Conservation (phyloP, 352 stramenopile species). For the Peronospora farinosa region DNA sequence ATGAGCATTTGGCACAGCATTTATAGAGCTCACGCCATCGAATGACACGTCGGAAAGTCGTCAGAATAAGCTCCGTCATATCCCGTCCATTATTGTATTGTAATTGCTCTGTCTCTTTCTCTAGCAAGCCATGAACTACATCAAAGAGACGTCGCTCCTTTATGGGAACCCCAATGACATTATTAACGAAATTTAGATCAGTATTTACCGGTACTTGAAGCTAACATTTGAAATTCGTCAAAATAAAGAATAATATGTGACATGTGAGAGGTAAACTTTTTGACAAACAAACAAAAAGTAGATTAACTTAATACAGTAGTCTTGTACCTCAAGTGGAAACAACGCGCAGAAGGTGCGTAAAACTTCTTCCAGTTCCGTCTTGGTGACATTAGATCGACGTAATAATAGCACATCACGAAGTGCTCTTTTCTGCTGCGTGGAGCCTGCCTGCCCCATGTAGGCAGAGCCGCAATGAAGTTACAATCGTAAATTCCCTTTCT, state of each 20-base stretch:
- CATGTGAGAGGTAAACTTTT: constrained; percentile 5
- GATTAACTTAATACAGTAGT: too few relatives aligned
- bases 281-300: too few relatives aligned
- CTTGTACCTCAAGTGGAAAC: constrained; percentile 58
- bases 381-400: constrained; percentile 40
- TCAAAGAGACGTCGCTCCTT: constrained; percentile 78
- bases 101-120: constrained; percentile 54
- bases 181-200: constrained; percentile 16
- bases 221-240: not conserved
- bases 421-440: constrained; percentile 71
- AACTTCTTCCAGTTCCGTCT: constrained; percentile 44
- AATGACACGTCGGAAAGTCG: constrained; percentile 55
- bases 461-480: too few relatives aligned
- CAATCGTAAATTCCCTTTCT: too few relatives aligned
- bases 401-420: constrained; percentile 67
- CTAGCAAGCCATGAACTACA: constrained; percentile 59
- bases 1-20: constrained; percentile 71
- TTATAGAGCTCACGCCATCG: constrained; percentile 76
- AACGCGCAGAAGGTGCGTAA: constrained; percentile 69
- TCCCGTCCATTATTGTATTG: constrained; percentile 48
- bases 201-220: constrained; percentile 22
- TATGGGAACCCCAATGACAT: constrained; percentile 42
- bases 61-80: constrained; percentile 62
- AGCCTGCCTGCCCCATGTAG: constrained; percentile 71
- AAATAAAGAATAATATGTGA: constrained; percentile 5